These are phyloP conservation scores for Alnus glutinosa DNA, from an alignment of 306 rosid species.

Conservation along the genomic window DNA sequence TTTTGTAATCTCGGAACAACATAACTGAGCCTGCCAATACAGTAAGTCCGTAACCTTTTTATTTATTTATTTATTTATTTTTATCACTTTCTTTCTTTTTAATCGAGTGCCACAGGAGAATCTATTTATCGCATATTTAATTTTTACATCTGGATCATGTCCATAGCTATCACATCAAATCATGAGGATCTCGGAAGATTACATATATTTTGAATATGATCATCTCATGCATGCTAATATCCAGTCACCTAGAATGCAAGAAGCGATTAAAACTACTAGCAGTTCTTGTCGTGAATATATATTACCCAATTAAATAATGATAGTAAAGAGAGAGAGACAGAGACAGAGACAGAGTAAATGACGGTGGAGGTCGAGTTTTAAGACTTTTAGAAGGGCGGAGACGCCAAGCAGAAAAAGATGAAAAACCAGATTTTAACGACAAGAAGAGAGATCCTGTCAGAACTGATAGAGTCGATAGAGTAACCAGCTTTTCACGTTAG, in stretches of 20 bases:
- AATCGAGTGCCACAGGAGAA: no score
- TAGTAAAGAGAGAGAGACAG: background rate
- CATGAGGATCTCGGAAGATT: slow-evolving; percentile 11
- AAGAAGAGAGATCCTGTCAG: slow-evolving; percentile 40
- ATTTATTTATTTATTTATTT: no score
- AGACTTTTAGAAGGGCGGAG: slow-evolving; percentile 30
- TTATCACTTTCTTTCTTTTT: no score
- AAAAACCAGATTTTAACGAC: slow-evolving; percentile 42
- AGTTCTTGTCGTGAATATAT: background rate
- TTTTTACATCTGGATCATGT: background rate
- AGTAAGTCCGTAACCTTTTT: no score
- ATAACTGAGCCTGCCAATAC: no score
- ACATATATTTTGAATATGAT: background rate
- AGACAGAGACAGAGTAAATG: slow-evolving; percentile 15
- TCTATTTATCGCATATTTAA: no score
- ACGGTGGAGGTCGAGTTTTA: slow-evolving; percentile 34
- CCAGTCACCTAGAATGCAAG: slow-evolving; percentile 27
- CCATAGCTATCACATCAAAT: background rate
- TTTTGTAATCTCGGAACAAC: no score
- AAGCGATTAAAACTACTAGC: background rate
- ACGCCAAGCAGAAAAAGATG: slow-evolving; percentile 28
- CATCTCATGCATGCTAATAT: background rate
- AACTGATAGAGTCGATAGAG: slow-evolving; percentile 12
- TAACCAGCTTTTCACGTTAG: slow-evolving; percentile 10
- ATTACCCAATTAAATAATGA: background rate